Conservation (phyloP, 192 early-diverging fungal genomes). For the Umbelopsis isabellina region DNA sequence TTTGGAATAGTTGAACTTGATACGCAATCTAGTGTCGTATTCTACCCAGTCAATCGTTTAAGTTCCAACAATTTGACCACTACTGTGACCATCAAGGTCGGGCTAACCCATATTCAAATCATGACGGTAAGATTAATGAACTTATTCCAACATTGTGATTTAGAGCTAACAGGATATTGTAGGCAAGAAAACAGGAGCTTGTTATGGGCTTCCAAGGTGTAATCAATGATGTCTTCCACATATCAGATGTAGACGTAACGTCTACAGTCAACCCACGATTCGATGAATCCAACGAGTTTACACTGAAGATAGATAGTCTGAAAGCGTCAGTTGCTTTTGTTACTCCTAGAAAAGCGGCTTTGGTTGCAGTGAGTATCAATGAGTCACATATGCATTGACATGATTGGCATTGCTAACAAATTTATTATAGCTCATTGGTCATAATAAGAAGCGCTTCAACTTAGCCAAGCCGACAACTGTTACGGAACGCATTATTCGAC, state of each 20-base stretch:
- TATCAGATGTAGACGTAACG: conserved; percentile 43
- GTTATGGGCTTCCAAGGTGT: conserved; percentile 67
- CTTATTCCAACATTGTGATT: not conserved
- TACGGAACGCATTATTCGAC: conserved; percentile 73
- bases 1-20: conserved; percentile 60
- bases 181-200: conserved; percentile 65
- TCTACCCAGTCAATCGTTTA: conserved; percentile 66
- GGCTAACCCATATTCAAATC: conserved; percentile 79
- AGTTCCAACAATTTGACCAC: conserved; percentile 60
- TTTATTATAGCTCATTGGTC: conserved; percentile 61
- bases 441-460: conserved; percentile 70
- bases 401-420: not conserved
- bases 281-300: conserved; percentile 56
- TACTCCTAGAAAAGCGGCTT: conserved; percentile 69
- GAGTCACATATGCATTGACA: not conserved
- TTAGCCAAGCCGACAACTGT: conserved; percentile 58
- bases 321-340: conserved; percentile 66
- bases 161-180: not conserved
- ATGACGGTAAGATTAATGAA: conserved; percentile 47
- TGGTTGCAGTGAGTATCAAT: conserved; percentile 40
- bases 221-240: conserved; percentile 87
- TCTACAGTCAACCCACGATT: conserved; percentile 15
- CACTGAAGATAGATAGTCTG: conserved; percentile 67
- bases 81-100: conserved; percentile 80
- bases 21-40: conserved; percentile 61